Conservation (phyloP, 2,329 filamentous ascomycete species). For the Helotiales sp. region DNA sequence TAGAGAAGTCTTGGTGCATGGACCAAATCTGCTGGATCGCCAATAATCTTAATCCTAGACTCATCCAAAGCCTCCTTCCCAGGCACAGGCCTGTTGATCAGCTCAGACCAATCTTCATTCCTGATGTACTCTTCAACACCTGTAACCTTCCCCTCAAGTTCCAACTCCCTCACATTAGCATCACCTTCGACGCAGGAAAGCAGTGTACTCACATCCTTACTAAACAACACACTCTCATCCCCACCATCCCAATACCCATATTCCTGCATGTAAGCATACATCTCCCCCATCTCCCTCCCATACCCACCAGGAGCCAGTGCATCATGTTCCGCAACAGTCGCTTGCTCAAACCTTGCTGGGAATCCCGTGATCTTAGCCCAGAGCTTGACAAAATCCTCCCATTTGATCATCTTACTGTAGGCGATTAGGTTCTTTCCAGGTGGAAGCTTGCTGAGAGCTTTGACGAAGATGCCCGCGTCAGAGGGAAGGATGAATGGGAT, state of each 20-base stretch:
- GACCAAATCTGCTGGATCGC: too few species aligned
- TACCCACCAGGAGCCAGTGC: constrained; percentile 25
- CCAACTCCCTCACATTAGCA: constrained; percentile 10
- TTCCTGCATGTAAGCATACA: constrained; percentile 29
- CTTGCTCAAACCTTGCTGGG: constrained; percentile 14
- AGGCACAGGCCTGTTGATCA: constrained; percentile 12
- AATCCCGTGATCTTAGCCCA: constrained; percentile 21
- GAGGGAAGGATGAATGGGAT: constrained; percentile 29
- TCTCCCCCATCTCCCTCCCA: constrained; percentile 36
- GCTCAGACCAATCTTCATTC: constrained; percentile 21
- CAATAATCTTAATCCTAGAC: not conserved
- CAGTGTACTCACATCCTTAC: constrained; percentile 19
- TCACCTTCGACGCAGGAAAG: not conserved
- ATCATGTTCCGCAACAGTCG: constrained; percentile 24
- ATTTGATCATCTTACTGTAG: constrained; percentile 17
- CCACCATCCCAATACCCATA: constrained; percentile 40
- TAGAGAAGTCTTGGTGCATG: too few species aligned
- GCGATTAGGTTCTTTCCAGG: constrained; percentile 26
- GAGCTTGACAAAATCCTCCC: constrained; percentile 19
- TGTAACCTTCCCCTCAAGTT: constrained; percentile 10
- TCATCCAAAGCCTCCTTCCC: not conserved
- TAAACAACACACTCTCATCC: constrained; percentile 25
- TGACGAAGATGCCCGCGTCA: constrained; percentile 35
- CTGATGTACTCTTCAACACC: constrained; percentile 23
- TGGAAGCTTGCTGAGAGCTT: constrained; percentile 29